phyloP scores from a whole-genome alignment of 2,329 filamentous ascomycete species.

The Epichloe uncinata region DNA sequence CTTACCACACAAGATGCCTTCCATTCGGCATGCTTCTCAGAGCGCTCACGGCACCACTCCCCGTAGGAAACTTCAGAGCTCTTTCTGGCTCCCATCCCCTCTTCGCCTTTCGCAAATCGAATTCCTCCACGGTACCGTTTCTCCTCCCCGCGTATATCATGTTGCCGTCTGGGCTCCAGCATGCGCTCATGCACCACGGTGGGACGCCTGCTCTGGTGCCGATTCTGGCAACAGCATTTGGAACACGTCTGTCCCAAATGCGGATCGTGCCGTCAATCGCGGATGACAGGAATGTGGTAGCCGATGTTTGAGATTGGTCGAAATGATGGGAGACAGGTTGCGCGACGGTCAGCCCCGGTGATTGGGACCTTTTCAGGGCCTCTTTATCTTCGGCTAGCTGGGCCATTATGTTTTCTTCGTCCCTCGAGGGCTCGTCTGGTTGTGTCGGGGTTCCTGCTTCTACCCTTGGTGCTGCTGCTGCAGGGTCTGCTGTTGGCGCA shows the following conservation, averaged over 20 bases:
- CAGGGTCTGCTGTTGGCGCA: neutral
- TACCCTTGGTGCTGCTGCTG: neutral
- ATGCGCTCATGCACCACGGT: slow-evolving; percentile 95
- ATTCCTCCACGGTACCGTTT: slow-evolving; percentile 92
- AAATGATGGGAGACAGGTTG: slow-evolving; percentile 27
- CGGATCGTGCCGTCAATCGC: slow-evolving; percentile 77
- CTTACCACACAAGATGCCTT: slow-evolving; percentile 68
- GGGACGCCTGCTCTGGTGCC: slow-evolving; percentile 61
- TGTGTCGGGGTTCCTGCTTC: neutral
- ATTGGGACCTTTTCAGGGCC: slow-evolving; percentile 11
- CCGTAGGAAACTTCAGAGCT: slow-evolving; percentile 74
- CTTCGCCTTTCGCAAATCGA: slow-evolving; percentile 62
- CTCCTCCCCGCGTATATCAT: slow-evolving; percentile 84
- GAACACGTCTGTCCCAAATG: slow-evolving; percentile 81
- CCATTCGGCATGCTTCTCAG: slow-evolving; percentile 87
- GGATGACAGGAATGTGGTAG: slow-evolving; percentile 77
- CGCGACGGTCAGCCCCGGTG: slow-evolving; percentile 20
- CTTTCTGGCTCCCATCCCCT: slow-evolving; percentile 60
- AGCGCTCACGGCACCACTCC: slow-evolving; percentile 80
- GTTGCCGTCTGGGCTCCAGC: slow-evolving; percentile 93
- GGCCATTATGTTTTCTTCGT: neutral
- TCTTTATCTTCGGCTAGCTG: slow-evolving; percentile 3
- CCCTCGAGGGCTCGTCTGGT: neutral
- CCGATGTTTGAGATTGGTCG: slow-evolving; percentile 47
- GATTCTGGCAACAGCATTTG: slow-evolving; percentile 67